Evolutionary conservation across 139 green algal species (phyloP), one percentile per base, ranked within the genome.

Genomic region (Tetradesmus obliquus): DNA sequence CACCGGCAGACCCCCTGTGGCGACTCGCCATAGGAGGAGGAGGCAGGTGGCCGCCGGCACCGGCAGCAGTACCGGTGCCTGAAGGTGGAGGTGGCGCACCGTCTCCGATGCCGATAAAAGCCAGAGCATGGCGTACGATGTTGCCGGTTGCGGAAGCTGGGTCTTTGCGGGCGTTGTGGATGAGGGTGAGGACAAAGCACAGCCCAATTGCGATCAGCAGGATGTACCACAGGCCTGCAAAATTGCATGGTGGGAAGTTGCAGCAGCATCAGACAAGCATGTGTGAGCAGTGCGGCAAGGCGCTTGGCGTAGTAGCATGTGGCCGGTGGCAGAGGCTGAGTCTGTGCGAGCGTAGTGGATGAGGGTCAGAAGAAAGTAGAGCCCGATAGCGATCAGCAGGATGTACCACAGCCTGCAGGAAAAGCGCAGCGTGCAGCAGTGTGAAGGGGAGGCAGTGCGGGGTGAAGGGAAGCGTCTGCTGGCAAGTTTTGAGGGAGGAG

Each of bases 201-300:
- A 53, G 8, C 12, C 66, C 89, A 10, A 74, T 92, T 19, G 82
- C 60, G 15, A 89, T 76, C 9, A 79, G 60, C 58, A 92, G 62
- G 53, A 92, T 92, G 82, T 89, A 92, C 89, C 89, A 92, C 32
- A 92, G 62, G 58, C 88, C 88, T n/a, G 88, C 60, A 24, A 45
- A 45, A 0, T 45, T 45, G 32, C 32, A 45, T 45, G 32, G 32
- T 45, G 32, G 32, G 32, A 45, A 45, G 32, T 45, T 72, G 62
- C 62, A 15, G 10, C 12, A 20, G 62, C 62, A 72, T 12, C 62
- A 72, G 10, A 72, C 10, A 12, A 72, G 62, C 62, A 72, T 12
- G 62, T 13, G 13, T 72, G 62, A 12, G 13, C 62, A 72, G 62
- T 13, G 62, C 13, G 62, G 10, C 12, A 20, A 15, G 10, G 62